Evolutionary conservation across 202 grass and related monocot species (phyloP).

Genomic region (Brachypodium distachyon): DNA sequence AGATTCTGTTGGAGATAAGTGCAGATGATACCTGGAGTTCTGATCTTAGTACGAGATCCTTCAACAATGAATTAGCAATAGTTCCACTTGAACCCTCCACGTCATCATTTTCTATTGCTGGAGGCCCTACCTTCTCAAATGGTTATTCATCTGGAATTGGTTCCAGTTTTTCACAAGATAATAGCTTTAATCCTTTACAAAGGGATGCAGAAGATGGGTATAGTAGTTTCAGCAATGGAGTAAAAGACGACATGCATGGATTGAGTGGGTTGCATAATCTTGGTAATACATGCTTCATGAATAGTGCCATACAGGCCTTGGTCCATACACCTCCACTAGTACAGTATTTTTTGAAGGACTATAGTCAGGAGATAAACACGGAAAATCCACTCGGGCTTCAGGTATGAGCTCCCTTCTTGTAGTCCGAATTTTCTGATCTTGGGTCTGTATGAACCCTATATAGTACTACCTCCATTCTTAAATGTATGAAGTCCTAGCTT

Average conservation of each 20-base stretch:
- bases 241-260: constrained; percentile 58
- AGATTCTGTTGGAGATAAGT: constrained; percentile 73
- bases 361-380: constrained; percentile 77
- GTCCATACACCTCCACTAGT: constrained; percentile 90
- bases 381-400: constrained; percentile 98
- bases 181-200: constrained; percentile 45
- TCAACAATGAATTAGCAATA: constrained; percentile 82
- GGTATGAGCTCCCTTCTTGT: constrained; percentile 37
- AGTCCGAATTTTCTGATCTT: no score
- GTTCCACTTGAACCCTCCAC: constrained; percentile 70
- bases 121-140: constrained; percentile 71
- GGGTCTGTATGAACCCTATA: no score
- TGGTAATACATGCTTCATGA: constrained; percentile 99
- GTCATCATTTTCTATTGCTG: constrained; percentile 82
- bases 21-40: constrained; percentile 29
- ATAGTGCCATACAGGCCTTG: constrained; percentile 87
- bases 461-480: no score
- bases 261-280: constrained; percentile 89
- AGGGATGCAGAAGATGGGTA: constrained; percentile 55
- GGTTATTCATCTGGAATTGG: constrained; percentile 61
- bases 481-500: no score
- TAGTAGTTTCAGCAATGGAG: constrained; percentile 54
- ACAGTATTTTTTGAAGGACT: constrained; percentile 83
- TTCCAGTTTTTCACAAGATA: constrained; percentile 58
- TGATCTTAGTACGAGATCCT: constrained; percentile 33